Evolutionary conservation across 768 basidiomycete species (phyloP).

Genomic region (Krasilnikovozyma curviuscula): DNA sequence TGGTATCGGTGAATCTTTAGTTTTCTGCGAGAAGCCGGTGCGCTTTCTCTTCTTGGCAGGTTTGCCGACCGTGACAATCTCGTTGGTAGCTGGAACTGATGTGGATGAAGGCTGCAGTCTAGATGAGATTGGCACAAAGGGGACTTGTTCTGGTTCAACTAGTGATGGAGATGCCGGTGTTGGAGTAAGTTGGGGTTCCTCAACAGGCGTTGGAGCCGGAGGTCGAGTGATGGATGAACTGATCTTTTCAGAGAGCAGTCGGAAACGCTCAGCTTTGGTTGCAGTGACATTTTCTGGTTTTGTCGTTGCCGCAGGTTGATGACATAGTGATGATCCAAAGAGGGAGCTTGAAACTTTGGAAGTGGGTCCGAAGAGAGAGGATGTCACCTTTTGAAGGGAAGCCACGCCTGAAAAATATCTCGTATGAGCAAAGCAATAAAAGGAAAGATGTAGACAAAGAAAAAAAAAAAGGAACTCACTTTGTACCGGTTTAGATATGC

Average conservation of each 20-base stretch:
- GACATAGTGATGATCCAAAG: background rate
- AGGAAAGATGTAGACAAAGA: background rate
- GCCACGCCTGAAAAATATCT: background rate
- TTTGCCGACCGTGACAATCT: constrained; percentile 10
- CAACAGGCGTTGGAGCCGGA: constrained; percentile 6
- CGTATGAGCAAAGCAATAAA: background rate
- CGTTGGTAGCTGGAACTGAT: background rate
- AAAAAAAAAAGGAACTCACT: background rate
- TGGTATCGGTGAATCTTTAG: constrained; percentile 43
- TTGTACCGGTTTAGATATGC: constrained; percentile 6
- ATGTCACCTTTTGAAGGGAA: background rate
- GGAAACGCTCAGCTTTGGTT: background rate
- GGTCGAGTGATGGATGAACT: background rate
- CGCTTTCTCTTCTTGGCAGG: constrained; percentile 27
- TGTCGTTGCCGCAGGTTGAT: background rate
- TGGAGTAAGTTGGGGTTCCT: constrained; percentile 5
- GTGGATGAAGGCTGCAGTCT: constrained; percentile 26
- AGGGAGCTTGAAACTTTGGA: background rate
- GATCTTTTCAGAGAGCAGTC: background rate
- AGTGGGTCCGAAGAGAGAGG: background rate
- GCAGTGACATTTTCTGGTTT: background rate
- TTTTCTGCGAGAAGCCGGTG: constrained; percentile 55
- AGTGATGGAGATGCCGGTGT: constrained; percentile 7
- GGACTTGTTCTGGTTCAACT: constrained; percentile 40
- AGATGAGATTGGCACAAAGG: constrained; percentile 52